phyloP scores from a whole-genome alignment of 208 protist species.

The Trypanosoma lewisi region DNA sequence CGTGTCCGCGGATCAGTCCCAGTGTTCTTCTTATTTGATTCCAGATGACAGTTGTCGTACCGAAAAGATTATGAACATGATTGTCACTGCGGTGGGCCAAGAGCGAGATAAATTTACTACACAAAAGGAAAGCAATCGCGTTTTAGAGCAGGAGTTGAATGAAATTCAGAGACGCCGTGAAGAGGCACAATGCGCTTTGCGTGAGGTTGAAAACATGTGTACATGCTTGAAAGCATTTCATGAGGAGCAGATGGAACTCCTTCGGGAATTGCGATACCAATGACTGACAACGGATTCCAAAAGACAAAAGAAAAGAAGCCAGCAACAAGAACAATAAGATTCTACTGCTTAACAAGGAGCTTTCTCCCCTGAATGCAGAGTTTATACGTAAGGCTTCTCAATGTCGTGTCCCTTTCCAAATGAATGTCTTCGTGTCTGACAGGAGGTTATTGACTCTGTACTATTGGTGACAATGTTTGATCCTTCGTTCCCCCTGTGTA shows the following conservation, averaged over 20 bases:
- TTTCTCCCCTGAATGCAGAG: too few relatives aligned
- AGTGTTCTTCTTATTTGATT: background rate
- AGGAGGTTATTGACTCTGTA: background rate
- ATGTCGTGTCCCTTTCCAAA: background rate
- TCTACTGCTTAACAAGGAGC: background rate
- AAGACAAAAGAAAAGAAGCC: background rate
- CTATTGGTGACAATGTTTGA: constrained; percentile 3
- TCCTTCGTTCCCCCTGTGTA: background rate
- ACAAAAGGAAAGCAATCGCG: constrained; percentile 65
- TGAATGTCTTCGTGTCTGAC: background rate
- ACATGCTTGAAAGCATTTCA: constrained; percentile 12
- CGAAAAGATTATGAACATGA: constrained; percentile 55
- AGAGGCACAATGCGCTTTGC: constrained; percentile 11
- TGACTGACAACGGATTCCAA: constrained; percentile 3
- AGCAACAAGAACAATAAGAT: constrained; percentile 20
- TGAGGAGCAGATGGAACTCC: constrained; percentile 14
- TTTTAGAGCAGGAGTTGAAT: constrained; percentile 59
- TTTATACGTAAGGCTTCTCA: background rate
- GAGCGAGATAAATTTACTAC: constrained; percentile 53
- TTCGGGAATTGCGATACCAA: constrained; percentile 13
- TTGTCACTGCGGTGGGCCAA: constrained; percentile 45
- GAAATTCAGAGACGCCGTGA: constrained; percentile 27
- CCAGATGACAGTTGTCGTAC: constrained; percentile 4
- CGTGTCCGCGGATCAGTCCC: background rate
- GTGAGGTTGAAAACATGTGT: constrained; percentile 6